Evolutionary conservation across 2,329 filamentous ascomycete genomes (phyloP).

Genomic region (Orbilia javanica): DNA sequence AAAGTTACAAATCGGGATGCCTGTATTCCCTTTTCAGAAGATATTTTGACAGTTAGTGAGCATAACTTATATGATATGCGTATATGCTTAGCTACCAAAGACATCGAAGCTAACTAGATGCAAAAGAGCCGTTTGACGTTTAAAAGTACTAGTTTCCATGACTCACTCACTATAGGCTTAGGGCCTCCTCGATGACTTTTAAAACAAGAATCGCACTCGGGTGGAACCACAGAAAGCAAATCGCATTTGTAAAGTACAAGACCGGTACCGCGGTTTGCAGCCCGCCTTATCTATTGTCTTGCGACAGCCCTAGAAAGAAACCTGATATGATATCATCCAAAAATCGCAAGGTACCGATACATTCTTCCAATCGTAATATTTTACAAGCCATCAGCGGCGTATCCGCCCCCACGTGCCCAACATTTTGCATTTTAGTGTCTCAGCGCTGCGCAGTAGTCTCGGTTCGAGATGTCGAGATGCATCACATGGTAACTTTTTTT

Average conservation of each 20-base stretch:
- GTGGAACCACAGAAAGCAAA: background rate
- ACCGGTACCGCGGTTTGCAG: background rate
- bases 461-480: conserved; percentile 15
- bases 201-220: too few relatives aligned
- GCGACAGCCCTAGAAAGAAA: background rate
- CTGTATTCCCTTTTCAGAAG: too few relatives aligned
- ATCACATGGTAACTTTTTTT: conserved; percentile 24
- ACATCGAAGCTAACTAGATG: too few relatives aligned
- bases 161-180: too few relatives aligned
- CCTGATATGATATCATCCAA: background rate
- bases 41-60: too few relatives aligned
- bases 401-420: conserved; percentile 35
- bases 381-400: background rate
- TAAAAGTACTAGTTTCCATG: too few relatives aligned
- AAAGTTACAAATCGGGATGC: too few relatives aligned
- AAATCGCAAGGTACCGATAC: conserved; percentile 23
- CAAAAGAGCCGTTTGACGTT: too few relatives aligned
- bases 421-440: background rate
- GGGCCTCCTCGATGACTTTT: too few relatives aligned
- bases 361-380: conserved; percentile 5
- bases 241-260: background rate
- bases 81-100: too few relatives aligned
- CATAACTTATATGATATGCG: too few relatives aligned
- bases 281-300: background rate
- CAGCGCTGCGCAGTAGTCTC: background rate